Evolutionary conservation across 352 stramenopile species (phyloP).

Genomic region (Globisporangium cylindrosporum): DNA sequence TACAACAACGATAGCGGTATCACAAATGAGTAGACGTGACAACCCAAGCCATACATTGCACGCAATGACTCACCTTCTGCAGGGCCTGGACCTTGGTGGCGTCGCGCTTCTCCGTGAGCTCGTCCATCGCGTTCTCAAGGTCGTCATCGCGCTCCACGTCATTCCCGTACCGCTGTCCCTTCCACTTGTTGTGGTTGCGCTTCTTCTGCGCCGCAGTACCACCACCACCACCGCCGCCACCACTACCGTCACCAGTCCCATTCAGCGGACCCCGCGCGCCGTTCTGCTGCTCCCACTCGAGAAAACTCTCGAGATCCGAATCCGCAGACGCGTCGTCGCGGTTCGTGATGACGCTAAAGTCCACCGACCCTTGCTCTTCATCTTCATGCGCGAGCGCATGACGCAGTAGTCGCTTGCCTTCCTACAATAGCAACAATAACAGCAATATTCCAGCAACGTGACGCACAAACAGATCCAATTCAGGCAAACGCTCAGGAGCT

Average conservation of each 20-base stretch:
- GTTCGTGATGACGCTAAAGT: slow-evolving; percentile 39
- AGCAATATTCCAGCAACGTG: not conserved
- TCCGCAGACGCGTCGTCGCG: slow-evolving; percentile 45
- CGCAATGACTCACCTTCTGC: slow-evolving; percentile 28
- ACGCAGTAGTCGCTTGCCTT: slow-evolving; percentile 52
- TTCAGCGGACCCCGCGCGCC: not conserved
- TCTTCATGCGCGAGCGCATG: slow-evolving; percentile 46
- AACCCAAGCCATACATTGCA: not conserved
- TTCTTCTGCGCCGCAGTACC: slow-evolving; percentile 18
- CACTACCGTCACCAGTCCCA: not conserved
- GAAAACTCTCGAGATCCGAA: slow-evolving; percentile 56
- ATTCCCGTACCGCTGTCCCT: slow-evolving; percentile 31
- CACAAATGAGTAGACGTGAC: no score
- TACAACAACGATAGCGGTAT: not conserved
- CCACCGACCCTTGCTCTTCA: slow-evolving; percentile 24
- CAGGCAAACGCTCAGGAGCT: not conserved
- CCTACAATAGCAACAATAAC: slow-evolving; percentile 17
- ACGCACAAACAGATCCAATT: not conserved
- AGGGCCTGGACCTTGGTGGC: slow-evolving; percentile 54
- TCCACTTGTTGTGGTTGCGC: slow-evolving; percentile 28
- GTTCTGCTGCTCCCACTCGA: slow-evolving; percentile 46
- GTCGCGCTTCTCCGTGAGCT: slow-evolving; percentile 65
- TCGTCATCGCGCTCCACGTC: slow-evolving; percentile 30
- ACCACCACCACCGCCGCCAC: not conserved
- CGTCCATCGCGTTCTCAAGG: slow-evolving; percentile 49